Evolutionary conservation across 345 rosid genomes (phyloP), one percentile per base, ranked within the genome.

Genomic region (Hevea brasiliensis): DNA sequence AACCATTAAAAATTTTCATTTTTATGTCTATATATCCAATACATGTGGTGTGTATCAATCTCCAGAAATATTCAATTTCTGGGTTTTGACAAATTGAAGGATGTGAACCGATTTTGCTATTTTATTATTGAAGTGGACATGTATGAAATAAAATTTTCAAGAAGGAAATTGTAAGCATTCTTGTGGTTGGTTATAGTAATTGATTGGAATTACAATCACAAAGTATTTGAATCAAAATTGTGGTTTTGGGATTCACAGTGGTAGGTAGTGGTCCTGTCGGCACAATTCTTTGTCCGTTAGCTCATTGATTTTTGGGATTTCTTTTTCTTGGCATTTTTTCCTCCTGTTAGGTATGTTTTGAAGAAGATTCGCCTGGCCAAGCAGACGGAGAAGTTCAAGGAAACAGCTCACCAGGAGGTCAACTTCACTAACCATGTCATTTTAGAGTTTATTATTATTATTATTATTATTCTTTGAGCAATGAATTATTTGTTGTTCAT

Each of bases 311-410:
- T 68, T 54, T 48, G 17, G 6, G 63, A 32, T 7, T 66, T 29
- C 67, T 53, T 65, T 45, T 63, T 64, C 69, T 40, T 73, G n/a
- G n/a, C n/a, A n/a, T n/a, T n/a, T n/a, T n/a, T n/a, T 57, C 71
- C 3, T 37, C 65, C 27, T 81, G 69, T 47, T 88, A 95, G 99
- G 98, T 95, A 92, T 84, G 94, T 87, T 74, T 72, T 95, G 87
- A 95, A 89, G 90, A 89, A 86, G 87, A 85, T 95, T 77, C 89
- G 84, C 18, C 81, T 95, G 74, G 89, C 98, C 61, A 95, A 95
- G 87, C 97, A 89, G 82, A 88, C 97, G 0, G 97, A 92, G 72
- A 95, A 90, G 90, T 87, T 92, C 82, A 89, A 90, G 81, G 90
- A 81, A 50, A 86, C 88, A 68, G 98, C 96, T 60, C 92, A 81